phyloP scores from a whole-genome alignment of 1,284 basidiomycete species.

The Trichosporon ovoides region DNA sequence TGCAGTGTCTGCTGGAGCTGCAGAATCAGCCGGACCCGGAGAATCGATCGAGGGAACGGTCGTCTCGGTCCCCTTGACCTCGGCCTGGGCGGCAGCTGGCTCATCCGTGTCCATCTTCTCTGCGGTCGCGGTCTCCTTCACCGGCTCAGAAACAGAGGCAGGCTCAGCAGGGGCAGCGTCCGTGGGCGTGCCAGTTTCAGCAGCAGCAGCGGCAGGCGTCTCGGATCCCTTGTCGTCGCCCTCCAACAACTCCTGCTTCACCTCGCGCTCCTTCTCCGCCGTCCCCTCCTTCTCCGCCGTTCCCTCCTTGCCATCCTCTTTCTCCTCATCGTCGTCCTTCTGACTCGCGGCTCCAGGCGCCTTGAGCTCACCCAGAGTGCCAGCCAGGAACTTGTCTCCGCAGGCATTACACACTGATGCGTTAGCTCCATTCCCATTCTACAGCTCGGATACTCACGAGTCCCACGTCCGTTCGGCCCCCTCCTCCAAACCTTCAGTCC shows the following conservation, averaged over 20 bases:
- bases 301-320: conserved; percentile 1
- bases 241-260: conserved; percentile 2
- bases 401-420: conserved; percentile 37
- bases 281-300: no score
- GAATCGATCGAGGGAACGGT: no score
- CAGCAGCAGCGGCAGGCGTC: no score
- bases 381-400: conserved; percentile 36
- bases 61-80: no score
- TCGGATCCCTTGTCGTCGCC: background rate
- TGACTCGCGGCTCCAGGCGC: conserved; percentile 31
- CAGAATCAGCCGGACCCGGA: no score
- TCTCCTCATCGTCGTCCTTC: conserved; percentile 3
- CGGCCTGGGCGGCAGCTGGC: no score
- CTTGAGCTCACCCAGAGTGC: conserved; percentile 33
- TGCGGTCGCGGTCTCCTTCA: background rate
- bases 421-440: background rate
- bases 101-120: no score
- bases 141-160: background rate
- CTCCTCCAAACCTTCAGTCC: conserved; percentile 40
- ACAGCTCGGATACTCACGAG: conserved; percentile 30
- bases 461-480: conserved; percentile 38
- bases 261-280: no score
- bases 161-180: background rate
- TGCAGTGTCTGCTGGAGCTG: no score
- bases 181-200: no score